phyloP scores from a whole-genome alignment of 805 yeast species.

The Monosporozyma siamensis region DNA sequence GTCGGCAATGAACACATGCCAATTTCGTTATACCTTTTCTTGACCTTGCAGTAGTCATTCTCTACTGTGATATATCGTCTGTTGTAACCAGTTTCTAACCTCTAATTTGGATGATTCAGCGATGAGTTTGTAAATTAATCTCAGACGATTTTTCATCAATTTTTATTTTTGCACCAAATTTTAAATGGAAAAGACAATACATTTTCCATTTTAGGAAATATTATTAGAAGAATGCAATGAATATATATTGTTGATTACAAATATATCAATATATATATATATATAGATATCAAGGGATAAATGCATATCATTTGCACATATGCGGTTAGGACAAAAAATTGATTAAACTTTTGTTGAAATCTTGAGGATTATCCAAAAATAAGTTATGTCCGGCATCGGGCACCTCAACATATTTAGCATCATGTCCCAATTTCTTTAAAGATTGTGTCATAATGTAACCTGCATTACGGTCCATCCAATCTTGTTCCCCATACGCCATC shows the following conservation, averaged over 20 bases:
- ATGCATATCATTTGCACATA: no score
- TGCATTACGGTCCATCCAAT: conserved; percentile 61
- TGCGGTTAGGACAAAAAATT: conserved; percentile 17
- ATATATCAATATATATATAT: background rate
- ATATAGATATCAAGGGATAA: background rate
- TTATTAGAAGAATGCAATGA: no score
- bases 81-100: no score
- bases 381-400: conserved; percentile 65
- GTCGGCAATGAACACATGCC: conserved; percentile 20
- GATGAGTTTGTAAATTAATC: no score
- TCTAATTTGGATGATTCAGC: no score
- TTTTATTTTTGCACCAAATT: no score
- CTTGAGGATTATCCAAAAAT: conserved; percentile 54
- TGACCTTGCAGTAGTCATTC: no score
- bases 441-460: conserved; percentile 30
- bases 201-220: no score
- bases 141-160: no score
- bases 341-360: conserved; percentile 41
- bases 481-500: conserved; percentile 54
- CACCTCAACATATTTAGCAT: conserved; percentile 14
- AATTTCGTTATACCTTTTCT: conserved; percentile 5
- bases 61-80: no score
- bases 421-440: conserved; percentile 8
- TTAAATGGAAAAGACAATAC: no score
- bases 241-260: background rate